These are phyloP conservation scores for Rubia peregrina DNA, from an alignment of 305 asterid species.

Conservation along the genomic window DNA sequence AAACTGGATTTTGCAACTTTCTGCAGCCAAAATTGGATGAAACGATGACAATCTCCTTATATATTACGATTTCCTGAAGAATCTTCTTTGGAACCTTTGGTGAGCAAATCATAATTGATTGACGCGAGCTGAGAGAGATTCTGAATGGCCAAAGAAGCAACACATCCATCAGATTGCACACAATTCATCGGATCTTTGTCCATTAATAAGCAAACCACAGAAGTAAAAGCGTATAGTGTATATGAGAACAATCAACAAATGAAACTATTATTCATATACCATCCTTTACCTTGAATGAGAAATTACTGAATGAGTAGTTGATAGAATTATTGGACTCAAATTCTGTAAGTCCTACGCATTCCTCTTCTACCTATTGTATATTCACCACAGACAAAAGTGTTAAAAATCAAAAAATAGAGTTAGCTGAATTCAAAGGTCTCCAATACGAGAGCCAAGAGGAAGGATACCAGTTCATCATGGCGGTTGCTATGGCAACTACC, in stretches of 20 bases:
- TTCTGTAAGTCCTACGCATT: slow-evolving; percentile 62
- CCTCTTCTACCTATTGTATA: slow-evolving; percentile 55
- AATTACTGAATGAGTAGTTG: slow-evolving; percentile 92
- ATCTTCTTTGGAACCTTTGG: slow-evolving; percentile 84
- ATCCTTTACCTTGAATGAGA: slow-evolving; percentile 77
- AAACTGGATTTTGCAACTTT: slow-evolving; percentile 8
- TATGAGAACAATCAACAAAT: neutral
- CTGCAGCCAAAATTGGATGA: slow-evolving; percentile 13
- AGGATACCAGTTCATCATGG: slow-evolving; percentile 72
- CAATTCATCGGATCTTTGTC: neutral
- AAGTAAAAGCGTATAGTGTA: neutral
- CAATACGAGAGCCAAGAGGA: slow-evolving; percentile 3
- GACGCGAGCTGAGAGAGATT: slow-evolving; percentile 94
- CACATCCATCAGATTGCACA: neutral
- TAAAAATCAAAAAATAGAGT: slow-evolving; percentile 1
- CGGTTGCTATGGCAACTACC: slow-evolving; percentile 89
- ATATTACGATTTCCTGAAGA: slow-evolving; percentile 46
- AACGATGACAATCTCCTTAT: slow-evolving; percentile 14
- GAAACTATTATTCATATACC: neutral
- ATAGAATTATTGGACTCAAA: slow-evolving; percentile 62
- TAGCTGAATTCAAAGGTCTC: neutral
- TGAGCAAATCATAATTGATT: slow-evolving; percentile 83
- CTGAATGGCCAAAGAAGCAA: slow-evolving; percentile 33
- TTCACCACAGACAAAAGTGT: slow-evolving; percentile 11
- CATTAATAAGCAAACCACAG: neutral